Evolutionary conservation across 768 basidiomycete species (phyloP).

Genomic region (Mycena leptocephala): DNA sequence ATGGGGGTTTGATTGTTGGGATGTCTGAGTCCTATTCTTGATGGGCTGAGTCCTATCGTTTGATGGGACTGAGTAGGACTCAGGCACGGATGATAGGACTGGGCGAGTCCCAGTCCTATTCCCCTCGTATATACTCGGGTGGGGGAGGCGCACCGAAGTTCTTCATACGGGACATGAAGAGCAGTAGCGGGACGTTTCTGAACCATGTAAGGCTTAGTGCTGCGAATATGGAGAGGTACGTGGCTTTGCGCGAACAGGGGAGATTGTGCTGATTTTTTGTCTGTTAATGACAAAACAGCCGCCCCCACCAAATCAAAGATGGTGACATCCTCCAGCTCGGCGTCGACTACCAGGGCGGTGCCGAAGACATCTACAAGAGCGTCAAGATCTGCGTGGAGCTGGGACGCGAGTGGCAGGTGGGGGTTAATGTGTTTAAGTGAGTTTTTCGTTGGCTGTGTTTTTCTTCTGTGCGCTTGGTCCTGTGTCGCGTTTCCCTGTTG

Average conservation of each 20-base stretch:
- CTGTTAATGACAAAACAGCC: constrained; percentile 52
- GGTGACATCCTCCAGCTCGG: constrained; percentile 96
- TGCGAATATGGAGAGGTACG: constrained; percentile 86
- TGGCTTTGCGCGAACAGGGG: too few relatives aligned
- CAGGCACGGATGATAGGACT: too few relatives aligned
- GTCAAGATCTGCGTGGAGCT: constrained; percentile 97
- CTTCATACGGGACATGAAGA: constrained; percentile 92
- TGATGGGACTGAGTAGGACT: too few relatives aligned
- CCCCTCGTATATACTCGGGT: too few relatives aligned
- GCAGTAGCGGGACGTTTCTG: constrained; percentile 93
- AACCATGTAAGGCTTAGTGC: constrained; percentile 93
- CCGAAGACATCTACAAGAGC: constrained; percentile 97
- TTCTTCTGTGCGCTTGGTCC: too few relatives aligned
- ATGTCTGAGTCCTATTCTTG: too few relatives aligned
- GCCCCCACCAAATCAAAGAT: constrained; percentile 86
- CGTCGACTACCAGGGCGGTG: constrained; percentile 97
- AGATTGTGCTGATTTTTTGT: not conserved
- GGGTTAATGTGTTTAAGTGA: constrained; percentile 93
- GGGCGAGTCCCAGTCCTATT: too few relatives aligned
- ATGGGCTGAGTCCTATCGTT: too few relatives aligned
- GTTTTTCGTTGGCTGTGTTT: constrained; percentile 22
- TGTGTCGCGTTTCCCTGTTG: not conserved
- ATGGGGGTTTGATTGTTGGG: too few relatives aligned
- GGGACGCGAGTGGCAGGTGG: constrained; percentile 91
- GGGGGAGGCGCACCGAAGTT: constrained; percentile 65